These are phyloP conservation scores for Lactarius sp. DNA, from an alignment of 768 basidiomycete genomes.

Conservation along the genomic window DNA sequence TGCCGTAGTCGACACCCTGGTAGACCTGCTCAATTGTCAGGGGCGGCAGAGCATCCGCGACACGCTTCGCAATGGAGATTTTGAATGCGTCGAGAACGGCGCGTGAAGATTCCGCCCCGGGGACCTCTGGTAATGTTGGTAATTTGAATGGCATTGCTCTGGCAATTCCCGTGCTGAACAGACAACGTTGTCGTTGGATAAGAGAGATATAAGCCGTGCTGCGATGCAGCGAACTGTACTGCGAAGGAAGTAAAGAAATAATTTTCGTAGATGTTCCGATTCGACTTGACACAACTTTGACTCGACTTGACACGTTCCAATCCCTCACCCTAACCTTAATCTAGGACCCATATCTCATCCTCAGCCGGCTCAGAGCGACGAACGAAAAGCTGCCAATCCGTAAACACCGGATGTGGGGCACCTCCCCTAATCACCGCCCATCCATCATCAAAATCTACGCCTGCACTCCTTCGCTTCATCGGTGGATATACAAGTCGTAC, in stretches of 20 bases:
- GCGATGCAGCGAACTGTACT: conserved; percentile 16
- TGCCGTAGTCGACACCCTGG: conserved; percentile 80
- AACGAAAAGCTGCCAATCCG: no score
- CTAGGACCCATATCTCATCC: background rate
- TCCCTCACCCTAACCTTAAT: conserved; percentile 7
- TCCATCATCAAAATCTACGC: background rate
- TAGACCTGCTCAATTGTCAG: conserved; percentile 76
- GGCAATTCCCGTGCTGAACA: background rate
- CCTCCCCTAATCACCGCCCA: no score
- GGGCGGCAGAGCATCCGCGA: conserved; percentile 59
- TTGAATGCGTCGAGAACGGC: conserved; percentile 74
- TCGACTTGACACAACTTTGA: background rate
- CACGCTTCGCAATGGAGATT: conserved; percentile 68
- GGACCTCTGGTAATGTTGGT: conserved; percentile 39
- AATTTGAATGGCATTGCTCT: conserved; percentile 19
- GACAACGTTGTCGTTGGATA: background rate
- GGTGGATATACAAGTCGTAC: no score
- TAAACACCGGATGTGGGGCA: no score
- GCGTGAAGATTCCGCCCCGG: conserved; percentile 55
- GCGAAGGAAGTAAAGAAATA: conserved; percentile 7
- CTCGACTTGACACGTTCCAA: background rate
- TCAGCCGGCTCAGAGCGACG: no score
- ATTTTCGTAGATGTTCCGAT: conserved; percentile 5
- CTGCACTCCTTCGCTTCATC: no score
- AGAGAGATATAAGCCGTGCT: conserved; percentile 1